Evolutionary conservation across 2,329 filamentous ascomycete genomes (phyloP), one percentile per base, ranked within the genome.

Genomic region (Penicillium sp.): DNA sequence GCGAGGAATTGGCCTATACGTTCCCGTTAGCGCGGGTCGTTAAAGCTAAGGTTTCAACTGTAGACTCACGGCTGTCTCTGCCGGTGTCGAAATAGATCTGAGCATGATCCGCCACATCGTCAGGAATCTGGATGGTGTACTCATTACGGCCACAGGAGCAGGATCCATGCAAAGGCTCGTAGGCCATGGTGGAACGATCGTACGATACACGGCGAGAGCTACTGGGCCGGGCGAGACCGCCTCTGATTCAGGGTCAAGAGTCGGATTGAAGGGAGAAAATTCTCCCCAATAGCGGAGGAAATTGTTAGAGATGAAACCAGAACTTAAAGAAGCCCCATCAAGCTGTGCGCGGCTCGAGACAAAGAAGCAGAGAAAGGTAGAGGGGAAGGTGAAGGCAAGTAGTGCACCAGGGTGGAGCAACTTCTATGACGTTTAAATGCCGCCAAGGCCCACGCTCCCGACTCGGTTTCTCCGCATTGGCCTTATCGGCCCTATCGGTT

Each of bases 61-160:
- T 54, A 49, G 53, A 84, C 90, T 77, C 86, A 96, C 92, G 87
- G 69, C 91, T 90, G 41, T 83, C 80, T 57, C 82, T 81, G 60
- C 86, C 85, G 39, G 88, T 87, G 75, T 92, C 89, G 73, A 96
- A 95, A 63, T 92, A 85, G 22, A 96, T 86, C 66, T 87, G 83
- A 15, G 88, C 86, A 53, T 83, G 77, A 37, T 86, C 79, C 41
- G 79, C 76, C 42, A 84, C 79, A 67, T 82, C 76, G 20, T 81
- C 74, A 1, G 92, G 92, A 25, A 94, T 82, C 48, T 85, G 78
- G 66, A 96, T 86, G 59, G 87, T 82, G 78, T 96, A 96, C 71
- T 88, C 84, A 71, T 95, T 96, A 62, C 93, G 87, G 58, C 92
- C 92, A 75, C 93, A 97, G 55, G 89, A 88, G 79, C 93, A 96